phyloP scores from a whole-genome alignment of 495 filamentous ascomycete species.

The Hypoxylon crocopeplum region DNA sequence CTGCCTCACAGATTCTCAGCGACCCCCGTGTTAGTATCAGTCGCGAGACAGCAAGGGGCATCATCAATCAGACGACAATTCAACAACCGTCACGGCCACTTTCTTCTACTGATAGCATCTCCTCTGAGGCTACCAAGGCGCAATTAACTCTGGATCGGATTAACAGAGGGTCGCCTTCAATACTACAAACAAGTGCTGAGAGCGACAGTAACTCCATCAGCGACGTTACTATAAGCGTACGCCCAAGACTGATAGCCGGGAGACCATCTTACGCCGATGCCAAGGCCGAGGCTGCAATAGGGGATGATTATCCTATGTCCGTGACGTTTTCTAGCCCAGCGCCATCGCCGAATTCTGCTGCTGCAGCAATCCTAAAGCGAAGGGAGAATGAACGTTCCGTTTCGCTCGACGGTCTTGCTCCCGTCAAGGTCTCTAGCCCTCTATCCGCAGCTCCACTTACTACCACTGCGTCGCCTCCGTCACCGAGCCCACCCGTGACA shows the following conservation, averaged over 20 bases:
- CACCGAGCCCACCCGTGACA: conserved; percentile 7
- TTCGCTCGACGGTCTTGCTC: conserved; percentile 33
- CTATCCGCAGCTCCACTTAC: conserved; percentile 22
- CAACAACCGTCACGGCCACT: conserved; percentile 19
- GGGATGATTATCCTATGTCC: conserved; percentile 36
- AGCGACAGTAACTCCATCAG: conserved; percentile 3
- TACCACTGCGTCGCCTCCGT: conserved; percentile 15
- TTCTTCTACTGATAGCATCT: conserved; percentile 35
- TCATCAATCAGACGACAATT: conserved; percentile 28
- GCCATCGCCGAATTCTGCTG: conserved; percentile 38
- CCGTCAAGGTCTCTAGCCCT: conserved; percentile 36
- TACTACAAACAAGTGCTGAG: conserved; percentile 12
- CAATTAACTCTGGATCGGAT: conserved; percentile 49
- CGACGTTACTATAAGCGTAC: conserved; percentile 3
- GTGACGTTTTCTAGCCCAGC: conserved; percentile 46
- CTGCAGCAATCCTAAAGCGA: conserved; percentile 39
- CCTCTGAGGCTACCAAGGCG: conserved; percentile 48
- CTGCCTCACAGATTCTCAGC: conserved; percentile 46
- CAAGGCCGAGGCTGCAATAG: conserved; percentile 34
- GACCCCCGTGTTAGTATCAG: conserved; percentile 56
- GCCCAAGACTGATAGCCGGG: conserved; percentile 41
- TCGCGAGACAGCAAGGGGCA: conserved; percentile 47
- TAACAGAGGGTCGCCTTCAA: conserved; percentile 35
- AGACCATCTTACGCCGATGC: conserved; percentile 44
- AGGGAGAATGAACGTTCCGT: conserved; percentile 43